Base-by-base conservation (phyloP, 2,329 filamentous ascomycete species). In the Hypoxylon sp. region DNA sequence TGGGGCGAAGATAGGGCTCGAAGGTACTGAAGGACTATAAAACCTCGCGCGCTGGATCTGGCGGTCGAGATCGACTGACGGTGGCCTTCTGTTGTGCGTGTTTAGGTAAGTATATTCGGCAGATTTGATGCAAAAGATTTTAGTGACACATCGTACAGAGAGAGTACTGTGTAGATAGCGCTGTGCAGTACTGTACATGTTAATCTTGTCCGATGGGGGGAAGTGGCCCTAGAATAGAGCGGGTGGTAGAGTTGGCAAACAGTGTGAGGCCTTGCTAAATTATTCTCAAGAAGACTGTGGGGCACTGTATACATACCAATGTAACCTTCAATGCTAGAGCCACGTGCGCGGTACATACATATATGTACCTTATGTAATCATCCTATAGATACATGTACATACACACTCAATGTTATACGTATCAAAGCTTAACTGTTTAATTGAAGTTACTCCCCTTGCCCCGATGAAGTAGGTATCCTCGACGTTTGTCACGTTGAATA, bases 61-160 rank as follows among this genome's bases (percentile, higher is more conserved):
- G 26, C 19, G 8, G 51, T 42, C 29, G 24, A 57, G 44, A 63
- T 63, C 35, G 31, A 63, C 24, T 63, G 42, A 53, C 17, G 19
- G 52, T 44, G 52, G 52, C 42, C 48, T 59, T 47, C 31, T 47
- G 59, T 19, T 55, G 50, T 39, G 26, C 39, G 24, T 54, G 37
- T 13, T 33, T 37, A 59, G n/a, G 33, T 37, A 59, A 10, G 33
- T 55, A 52, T n/a, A 5, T 35, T 61, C 35, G 58, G 50, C 59
- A 63, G 53, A 67, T 67, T 59, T 46, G 44, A 67, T 63, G 65
- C 59, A 22, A 63, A 31, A 57, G 31, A 53, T 60, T 64, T 64
- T 22, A 61, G 65, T 67, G 60, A 60, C 52, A 64, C 60, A 68
- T 64, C 51, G 57, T 66, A 65, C 26, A 29, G 17, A 47, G 24